Base-by-base conservation (phyloP, 768 basidiomycete species). In the Cantharellus anzutake region DNA sequence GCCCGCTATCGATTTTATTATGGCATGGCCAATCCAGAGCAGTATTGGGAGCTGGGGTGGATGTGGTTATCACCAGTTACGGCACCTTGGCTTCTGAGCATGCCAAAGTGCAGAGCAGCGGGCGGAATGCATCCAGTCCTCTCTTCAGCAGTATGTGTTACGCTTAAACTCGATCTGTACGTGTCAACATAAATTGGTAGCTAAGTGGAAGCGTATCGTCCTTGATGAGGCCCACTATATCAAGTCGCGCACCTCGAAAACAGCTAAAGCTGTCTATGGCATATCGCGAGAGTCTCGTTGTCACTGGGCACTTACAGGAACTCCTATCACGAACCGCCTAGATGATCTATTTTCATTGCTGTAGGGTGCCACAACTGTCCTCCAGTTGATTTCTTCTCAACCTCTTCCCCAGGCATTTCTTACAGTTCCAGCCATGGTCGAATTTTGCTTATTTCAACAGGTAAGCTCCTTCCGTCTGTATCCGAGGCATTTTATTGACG, bases 141-240 rank as follows among this genome's bases (percentile, higher is more conserved):
- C 71, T 88, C 2, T 92, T 85, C 66, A 83, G 89, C 67, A 65
- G 68, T 29, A 29, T 48, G 44, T 48, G 44, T 29, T 48, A 0
- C 44, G 11, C 11, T 48, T 48, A 11, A 29, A 29, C 29, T 48
- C 44, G 44, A 48, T 48, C 44, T 48, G 44, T 11, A 48, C 20
- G 20, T 29, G 20, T 29, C 20, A 29, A 34, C 42, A 65, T 38
- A 53, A 39, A 14, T 38, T 5, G 51, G 3, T 61, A 91, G 88
- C 83, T 44, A 77, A 83, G 62, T 92, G 86, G 87, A 74, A 86
- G 58, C 77, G 86, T 57, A 77, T 89, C 14, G 79, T 94, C 41
- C 76, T 93, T 4, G 94, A 98, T 66, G 94, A 98, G 70, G 94
- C 94, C 2, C 94, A 98, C 70, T 81, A 86, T 62, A 92, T 89